phyloP scores from a whole-genome alignment of 768 basidiomycete genomes.

The Lactarius tabidus region DNA sequence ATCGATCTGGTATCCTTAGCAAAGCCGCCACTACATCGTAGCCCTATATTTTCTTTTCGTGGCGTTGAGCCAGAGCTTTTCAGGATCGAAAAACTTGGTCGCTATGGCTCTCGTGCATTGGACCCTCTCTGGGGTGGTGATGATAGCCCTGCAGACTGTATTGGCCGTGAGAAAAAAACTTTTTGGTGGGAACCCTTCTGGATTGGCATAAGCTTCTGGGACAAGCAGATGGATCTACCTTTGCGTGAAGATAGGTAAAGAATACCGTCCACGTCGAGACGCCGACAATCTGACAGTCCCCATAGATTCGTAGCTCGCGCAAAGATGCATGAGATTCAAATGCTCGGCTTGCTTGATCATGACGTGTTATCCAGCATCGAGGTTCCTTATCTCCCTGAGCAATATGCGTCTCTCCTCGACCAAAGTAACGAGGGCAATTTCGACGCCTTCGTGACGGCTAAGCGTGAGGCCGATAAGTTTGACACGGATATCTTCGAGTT shows the following conservation, averaged over 20 bases:
- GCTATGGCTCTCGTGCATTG: conserved; percentile 43
- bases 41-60: conserved; percentile 88
- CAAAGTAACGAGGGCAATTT: conserved; percentile 24
- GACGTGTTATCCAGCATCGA: conserved; percentile 88
- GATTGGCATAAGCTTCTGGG: conserved; percentile 81
- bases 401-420: conserved; percentile 30
- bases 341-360: conserved; percentile 88
- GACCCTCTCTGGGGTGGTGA: conserved; percentile 79
- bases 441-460: conserved; percentile 30
- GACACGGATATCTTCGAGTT: conserved; percentile 66
- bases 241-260: conserved; percentile 70
- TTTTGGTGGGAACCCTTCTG: conserved; percentile 94
- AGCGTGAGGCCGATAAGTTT: conserved; percentile 65
- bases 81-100: conserved; percentile 44
- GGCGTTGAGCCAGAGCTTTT: conserved; percentile 52
- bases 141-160: conserved; percentile 39
- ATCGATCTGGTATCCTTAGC: conserved; percentile 84
- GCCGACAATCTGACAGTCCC: not conserved
- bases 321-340: conserved; percentile 97
- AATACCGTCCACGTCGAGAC: conserved; percentile 3
- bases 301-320: conserved; percentile 85
- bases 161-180: conserved; percentile 44
- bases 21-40: conserved; percentile 89
- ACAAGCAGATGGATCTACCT: conserved; percentile 80
- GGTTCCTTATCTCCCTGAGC: conserved; percentile 68